Conservation (phyloP, 1,284 basidiomycete species). For the Austroboletus niveus region DNA sequence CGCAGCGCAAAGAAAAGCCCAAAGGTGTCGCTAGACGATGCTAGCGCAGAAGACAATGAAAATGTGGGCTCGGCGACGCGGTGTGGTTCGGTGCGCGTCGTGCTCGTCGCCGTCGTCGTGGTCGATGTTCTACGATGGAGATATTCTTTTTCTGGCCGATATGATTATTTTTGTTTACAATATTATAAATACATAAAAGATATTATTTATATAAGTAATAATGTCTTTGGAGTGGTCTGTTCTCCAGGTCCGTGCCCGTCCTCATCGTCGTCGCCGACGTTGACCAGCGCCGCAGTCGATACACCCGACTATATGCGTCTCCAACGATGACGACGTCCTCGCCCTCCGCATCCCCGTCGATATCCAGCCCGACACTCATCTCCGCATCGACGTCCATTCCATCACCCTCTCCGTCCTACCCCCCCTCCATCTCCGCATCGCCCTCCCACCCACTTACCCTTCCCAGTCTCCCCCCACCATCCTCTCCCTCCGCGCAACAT, state of each 20-base stretch:
- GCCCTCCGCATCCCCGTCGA: slow-evolving; percentile 58
- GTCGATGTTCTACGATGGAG: slow-evolving; percentile 17
- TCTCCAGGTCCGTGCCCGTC: slow-evolving; percentile 23
- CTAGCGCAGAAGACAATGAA: slow-evolving; percentile 4
- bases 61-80: slow-evolving; percentile 19
- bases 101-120: slow-evolving; percentile 16
- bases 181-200: slow-evolving; percentile 2
- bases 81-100: slow-evolving; percentile 18
- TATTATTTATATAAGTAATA: not conserved
- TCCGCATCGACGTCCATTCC: not conserved
- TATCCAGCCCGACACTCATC: slow-evolving; percentile 39
- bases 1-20: slow-evolving; percentile 1
- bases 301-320: slow-evolving; percentile 62
- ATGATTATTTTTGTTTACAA: slow-evolving; percentile 5
- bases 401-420: slow-evolving; percentile 46
- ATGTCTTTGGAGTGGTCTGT: slow-evolving; percentile 20
- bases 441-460: slow-evolving; percentile 60
- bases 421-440: slow-evolving; percentile 56
- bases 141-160: slow-evolving; percentile 23
- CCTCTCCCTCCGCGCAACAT: slow-evolving; percentile 51
- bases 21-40: not conserved
- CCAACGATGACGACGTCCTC: slow-evolving; percentile 35
- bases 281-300: slow-evolving; percentile 51
- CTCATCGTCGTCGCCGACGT: slow-evolving; percentile 9
- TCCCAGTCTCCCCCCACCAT: slow-evolving; percentile 50